Conservation (phyloP, 805 yeast species). For the Saturnispora zaruensis region DNA sequence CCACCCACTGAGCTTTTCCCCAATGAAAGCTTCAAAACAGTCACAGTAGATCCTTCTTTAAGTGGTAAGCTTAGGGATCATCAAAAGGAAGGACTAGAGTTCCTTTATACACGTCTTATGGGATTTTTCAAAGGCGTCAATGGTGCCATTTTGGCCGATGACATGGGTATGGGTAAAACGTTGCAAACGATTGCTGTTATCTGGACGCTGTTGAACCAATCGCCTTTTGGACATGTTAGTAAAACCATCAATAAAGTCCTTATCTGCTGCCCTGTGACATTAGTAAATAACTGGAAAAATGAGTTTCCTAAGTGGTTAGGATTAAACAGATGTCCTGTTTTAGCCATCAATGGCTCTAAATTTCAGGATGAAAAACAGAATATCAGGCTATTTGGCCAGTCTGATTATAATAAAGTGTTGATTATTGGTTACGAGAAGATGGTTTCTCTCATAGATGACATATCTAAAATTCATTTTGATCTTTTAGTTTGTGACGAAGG, state of each 20-base stretch:
- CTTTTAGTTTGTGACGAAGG: constrained; percentile 91
- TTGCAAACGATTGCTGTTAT: constrained; percentile 74
- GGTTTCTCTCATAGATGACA: constrained; percentile 42
- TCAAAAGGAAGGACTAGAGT: constrained; percentile 76
- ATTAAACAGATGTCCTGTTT: constrained; percentile 51
- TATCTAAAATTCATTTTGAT: constrained; percentile 43
- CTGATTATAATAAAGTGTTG: constrained; percentile 72
- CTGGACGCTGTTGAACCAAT: constrained; percentile 73
- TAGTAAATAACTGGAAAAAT: constrained; percentile 76
- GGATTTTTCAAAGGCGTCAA: constrained; percentile 45
- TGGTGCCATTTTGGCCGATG: constrained; percentile 90
- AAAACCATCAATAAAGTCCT: constrained; percentile 47
- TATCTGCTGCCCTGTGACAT: constrained; percentile 86
- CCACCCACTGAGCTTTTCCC: constrained; percentile 12
- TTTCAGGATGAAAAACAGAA: constrained; percentile 48
- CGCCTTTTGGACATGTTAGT: constrained; percentile 34
- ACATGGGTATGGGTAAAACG: constrained; percentile 94
- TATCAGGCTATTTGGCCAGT: constrained; percentile 51
- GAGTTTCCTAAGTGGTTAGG: constrained; percentile 91
- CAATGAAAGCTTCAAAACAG: constrained; percentile 25
- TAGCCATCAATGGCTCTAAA: constrained; percentile 46
- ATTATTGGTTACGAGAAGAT: constrained; percentile 85
- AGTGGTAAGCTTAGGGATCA: constrained; percentile 61
- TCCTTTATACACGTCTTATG: constrained; percentile 76
- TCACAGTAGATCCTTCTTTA: constrained; percentile 53